phyloP scores from a whole-genome alignment of 2,329 filamentous ascomycete genomes.

The Trichoderma citrinoviride region DNA sequence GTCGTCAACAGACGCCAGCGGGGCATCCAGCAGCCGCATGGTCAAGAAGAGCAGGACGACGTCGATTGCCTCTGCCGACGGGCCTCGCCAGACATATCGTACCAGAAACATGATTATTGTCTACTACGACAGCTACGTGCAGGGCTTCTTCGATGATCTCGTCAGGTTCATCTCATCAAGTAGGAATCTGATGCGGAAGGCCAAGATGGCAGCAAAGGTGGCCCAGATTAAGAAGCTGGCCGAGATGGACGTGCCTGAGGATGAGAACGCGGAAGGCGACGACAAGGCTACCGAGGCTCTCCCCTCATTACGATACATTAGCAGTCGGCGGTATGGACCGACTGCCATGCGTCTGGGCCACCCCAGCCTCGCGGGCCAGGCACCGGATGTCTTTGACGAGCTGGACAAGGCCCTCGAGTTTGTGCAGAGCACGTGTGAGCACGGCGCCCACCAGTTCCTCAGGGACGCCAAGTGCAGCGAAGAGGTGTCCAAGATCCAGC shows the following conservation, averaged over 20 bases:
- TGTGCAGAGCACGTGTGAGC: constrained; percentile 79
- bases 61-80: constrained; percentile 51
- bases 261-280: constrained; percentile 44
- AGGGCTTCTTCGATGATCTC: constrained; percentile 76
- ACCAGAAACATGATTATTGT: constrained; percentile 76
- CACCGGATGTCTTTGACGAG: constrained; percentile 61
- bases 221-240: constrained; percentile 61
- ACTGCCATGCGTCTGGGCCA: constrained; percentile 30
- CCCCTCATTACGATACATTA: constrained; percentile 43
- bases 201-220: constrained; percentile 77
- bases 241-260: constrained; percentile 56
- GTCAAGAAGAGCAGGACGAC: constrained; percentile 51
- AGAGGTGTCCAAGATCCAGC: constrained; percentile 69
- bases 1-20: constrained; percentile 46
- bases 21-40: constrained; percentile 46
- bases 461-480: constrained; percentile 79
- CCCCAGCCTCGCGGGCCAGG: constrained; percentile 27
- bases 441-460: constrained; percentile 85
- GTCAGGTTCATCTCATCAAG: constrained; percentile 79
- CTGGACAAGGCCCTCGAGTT: constrained; percentile 77
- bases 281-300: constrained; percentile 33
- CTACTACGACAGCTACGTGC: constrained; percentile 88
- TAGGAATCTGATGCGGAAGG: constrained; percentile 81
- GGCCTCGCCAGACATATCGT: constrained; percentile 57
- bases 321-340: constrained; percentile 36